Evolutionary conservation across 108 stramenopile species (phyloP), one percentile per base, ranked within the genome.

Genomic region (Licmophora abbreviata): DNA sequence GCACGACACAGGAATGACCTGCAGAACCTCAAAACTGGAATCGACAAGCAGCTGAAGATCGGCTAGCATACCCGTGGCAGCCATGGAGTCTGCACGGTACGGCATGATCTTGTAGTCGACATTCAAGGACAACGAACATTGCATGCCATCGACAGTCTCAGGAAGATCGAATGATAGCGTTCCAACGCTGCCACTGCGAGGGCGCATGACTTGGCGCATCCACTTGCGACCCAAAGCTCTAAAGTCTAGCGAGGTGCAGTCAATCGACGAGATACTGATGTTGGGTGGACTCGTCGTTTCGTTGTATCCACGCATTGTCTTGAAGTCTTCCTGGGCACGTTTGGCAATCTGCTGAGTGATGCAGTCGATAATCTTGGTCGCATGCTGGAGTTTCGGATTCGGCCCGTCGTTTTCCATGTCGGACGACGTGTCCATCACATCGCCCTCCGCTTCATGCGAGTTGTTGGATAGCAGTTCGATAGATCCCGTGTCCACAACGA

Each of bases 121-220:
- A n/a, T 47, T 23, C 11, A 71, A 32, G 28, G 28, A 22, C 15
- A 71, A 11, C 15, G 60, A 36, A 44, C 59, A 59, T 15, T 54
- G 51, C 8, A 34, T 40, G 12, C 50, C 58, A 36, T 66, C 70
- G n/a, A 18, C 29, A 24, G 70, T 61, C 45, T 71, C 70, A 12
- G 70, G 70, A 12, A 71, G 40, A 21, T 55, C 46, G 29, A 67
- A 51, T 30, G 21, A 25, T 6, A 47, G 6, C 12, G 43, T 17
- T 20, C 25, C 22, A 3, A 14, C 23, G 2, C 11, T 30, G 1
- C 17, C 15, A 28, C 20, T 45, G 2, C 5, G 32, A 18, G 46
- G 27, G 9, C 25, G 41, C 23, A 64, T 27, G 18, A 27, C 50
- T 17, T 40, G 51, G 10, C 18, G n/a, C 17, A 35, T 8, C 66